Percentiles rank a stretch among this genome's conserved stretches.
phyloP scores from a whole-genome alignment of 1,139 yeast species.

The Pneumocystis carinii region DNA sequence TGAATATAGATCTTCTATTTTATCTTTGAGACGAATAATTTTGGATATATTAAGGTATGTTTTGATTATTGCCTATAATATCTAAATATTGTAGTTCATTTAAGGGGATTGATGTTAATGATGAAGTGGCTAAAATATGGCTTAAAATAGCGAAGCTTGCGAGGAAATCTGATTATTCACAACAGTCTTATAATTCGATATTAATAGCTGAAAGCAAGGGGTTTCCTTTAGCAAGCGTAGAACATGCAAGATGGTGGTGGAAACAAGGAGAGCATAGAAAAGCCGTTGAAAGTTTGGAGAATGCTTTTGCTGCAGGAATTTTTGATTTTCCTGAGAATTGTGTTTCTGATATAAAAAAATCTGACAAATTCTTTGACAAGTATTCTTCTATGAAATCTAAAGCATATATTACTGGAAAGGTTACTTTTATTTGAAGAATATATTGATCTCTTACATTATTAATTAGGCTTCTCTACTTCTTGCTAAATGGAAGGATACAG shows the following conservation, averaged over 20 bases:
- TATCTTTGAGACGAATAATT: conserved; percentile 22
- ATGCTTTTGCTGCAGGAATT: conserved; percentile 22
- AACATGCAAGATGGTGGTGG: conserved; percentile 79
- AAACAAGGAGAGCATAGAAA: conserved; percentile 77
- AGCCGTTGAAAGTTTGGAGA: conserved; percentile 57
- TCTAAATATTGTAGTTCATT: conserved; percentile 4
- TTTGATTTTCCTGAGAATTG: conserved; percentile 10
- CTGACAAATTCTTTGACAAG: neutral
- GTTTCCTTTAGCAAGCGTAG: conserved; percentile 45
- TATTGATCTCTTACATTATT: neutral
- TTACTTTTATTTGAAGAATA: neutral
- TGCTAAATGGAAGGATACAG: conserved; percentile 77
- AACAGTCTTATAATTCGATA: conserved; percentile 58
- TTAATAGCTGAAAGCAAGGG: conserved; percentile 47
- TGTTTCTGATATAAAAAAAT: conserved; percentile 1
- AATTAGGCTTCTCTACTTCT: conserved; percentile 48
- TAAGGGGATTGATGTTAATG: neutral
- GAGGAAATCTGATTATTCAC: conserved; percentile 52
- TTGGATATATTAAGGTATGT: conserved; percentile 10
- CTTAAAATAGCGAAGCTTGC: conserved; percentile 52
- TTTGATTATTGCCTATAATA: neutral
- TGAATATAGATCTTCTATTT: conserved; percentile 24
- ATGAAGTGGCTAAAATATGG: conserved; percentile 36
- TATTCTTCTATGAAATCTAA: neutral
- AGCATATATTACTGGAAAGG: conserved; percentile 2